Evolutionary conservation across 768 basidiomycete genomes (phyloP).

Genomic region (Mycena alexandri): DNA sequence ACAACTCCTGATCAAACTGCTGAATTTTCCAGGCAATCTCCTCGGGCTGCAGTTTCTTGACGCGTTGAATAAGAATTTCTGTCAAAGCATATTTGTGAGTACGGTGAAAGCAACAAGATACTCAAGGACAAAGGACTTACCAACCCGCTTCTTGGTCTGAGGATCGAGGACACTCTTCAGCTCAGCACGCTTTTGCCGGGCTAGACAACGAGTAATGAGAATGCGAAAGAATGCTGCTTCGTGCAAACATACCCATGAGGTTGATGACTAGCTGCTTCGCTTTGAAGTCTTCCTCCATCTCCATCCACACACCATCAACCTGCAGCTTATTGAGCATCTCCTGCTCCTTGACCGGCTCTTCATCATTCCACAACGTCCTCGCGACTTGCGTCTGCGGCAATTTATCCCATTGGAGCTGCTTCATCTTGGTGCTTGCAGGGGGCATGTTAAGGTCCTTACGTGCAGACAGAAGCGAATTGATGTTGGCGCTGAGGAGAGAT

Average conservation of each 20-base stretch:
- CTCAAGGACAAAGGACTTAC: constrained; percentile 61
- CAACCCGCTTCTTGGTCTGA: constrained; percentile 93
- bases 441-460: constrained; percentile 88
- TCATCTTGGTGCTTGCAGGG: constrained; percentile 91
- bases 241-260: constrained; percentile 72
- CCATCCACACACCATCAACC: constrained; percentile 88
- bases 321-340: constrained; percentile 88
- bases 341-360: constrained; percentile 74
- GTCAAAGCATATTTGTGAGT: constrained; percentile 25
- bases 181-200: constrained; percentile 88
- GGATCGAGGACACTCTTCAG: constrained; percentile 92
- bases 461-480: constrained; percentile 66
- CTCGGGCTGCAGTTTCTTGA: constrained; percentile 86
- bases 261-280: constrained; percentile 95
- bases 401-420: constrained; percentile 99
- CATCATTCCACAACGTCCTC: constrained; percentile 89
- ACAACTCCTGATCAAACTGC: constrained; percentile 88
- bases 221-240: constrained; percentile 16
- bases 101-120: not conserved
- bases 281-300: constrained; percentile 99
- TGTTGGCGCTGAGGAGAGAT: constrained; percentile 70
- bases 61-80: constrained; percentile 95
- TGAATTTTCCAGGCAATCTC: constrained; percentile 87
- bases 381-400: constrained; percentile 88
- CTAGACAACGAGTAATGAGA: constrained; percentile 49